phyloP scores from a whole-genome alignment of 176 grass and related monocot species.

The Thinopyrum elongatum region DNA sequence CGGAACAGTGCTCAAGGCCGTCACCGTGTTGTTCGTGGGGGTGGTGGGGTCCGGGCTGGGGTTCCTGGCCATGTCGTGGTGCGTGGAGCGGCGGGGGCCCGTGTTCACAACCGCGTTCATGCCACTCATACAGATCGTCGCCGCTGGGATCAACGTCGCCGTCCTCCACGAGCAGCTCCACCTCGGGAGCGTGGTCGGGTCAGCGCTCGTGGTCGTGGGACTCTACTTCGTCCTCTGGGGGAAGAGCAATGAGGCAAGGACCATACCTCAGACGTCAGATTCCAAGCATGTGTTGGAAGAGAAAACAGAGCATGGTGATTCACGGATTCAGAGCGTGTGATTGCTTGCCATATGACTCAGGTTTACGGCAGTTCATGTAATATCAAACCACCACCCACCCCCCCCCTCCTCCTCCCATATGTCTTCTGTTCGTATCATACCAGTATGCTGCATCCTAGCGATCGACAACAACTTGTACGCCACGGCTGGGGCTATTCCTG shows the following conservation, averaged over 20 bases:
- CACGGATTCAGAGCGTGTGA: no score
- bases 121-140: constrained; percentile 62
- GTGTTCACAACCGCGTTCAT: constrained; percentile 84
- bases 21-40: constrained; percentile 52
- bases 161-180: constrained; percentile 69
- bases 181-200: constrained; percentile 63
- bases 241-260: constrained; percentile 49
- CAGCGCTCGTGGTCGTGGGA: constrained; percentile 48
- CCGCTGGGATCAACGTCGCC: constrained; percentile 53
- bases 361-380: no score
- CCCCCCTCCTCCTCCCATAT: no score
- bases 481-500: no score
- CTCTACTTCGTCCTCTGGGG: constrained; percentile 79
- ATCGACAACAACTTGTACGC: no score
- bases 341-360: no score
- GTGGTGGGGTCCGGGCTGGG: constrained; percentile 54
- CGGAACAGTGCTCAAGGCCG: constrained; percentile 46
- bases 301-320: no score
- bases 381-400: no score
- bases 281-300: background rate
- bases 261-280: background rate
- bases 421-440: no score
- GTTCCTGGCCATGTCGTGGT: constrained; percentile 77
- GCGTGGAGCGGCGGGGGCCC: constrained; percentile 67
- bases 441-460: no score